Conservation (phyloP, 805 yeast species). For the Saccharomycopsis javanensis region DNA sequence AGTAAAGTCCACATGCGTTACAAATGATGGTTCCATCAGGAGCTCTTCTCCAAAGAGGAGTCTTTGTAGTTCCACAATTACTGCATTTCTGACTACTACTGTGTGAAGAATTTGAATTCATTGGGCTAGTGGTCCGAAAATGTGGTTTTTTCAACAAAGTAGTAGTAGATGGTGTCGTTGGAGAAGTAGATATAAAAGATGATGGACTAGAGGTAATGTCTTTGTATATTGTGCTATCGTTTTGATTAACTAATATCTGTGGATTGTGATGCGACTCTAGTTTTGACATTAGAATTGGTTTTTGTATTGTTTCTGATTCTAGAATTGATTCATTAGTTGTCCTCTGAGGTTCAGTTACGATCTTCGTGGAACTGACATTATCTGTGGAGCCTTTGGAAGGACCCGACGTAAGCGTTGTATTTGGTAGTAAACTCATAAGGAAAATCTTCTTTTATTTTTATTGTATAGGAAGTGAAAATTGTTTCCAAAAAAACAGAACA, state of each 20-base stretch:
- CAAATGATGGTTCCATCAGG: constrained; percentile 47
- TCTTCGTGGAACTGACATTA: too few relatives aligned
- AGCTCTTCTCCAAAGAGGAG: constrained; percentile 51
- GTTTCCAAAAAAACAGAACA: too few relatives aligned
- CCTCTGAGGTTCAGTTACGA: background rate
- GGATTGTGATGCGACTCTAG: too few relatives aligned
- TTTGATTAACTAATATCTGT: background rate
- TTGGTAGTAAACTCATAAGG: too few relatives aligned
- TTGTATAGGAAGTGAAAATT: too few relatives aligned
- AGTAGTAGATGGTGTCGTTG: background rate
- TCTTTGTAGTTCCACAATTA: constrained; percentile 46
- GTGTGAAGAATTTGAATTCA: background rate
- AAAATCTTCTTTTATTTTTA: too few relatives aligned
- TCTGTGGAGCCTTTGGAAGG: too few relatives aligned
- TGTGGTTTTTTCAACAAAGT: too few relatives aligned
- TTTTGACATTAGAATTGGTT: background rate
- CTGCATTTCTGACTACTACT: constrained; percentile 34
- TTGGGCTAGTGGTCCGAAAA: background rate
- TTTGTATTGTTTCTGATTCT: too few relatives aligned
- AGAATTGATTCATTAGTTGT: too few relatives aligned
- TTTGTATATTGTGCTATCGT: background rate
- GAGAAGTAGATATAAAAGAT: background rate
- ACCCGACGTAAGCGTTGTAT: too few relatives aligned
- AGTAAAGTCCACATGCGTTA: constrained; percentile 52
- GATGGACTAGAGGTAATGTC: background rate